Conservation (phyloP, 768 basidiomycete genomes). For the Gyrodon lividus region DNA sequence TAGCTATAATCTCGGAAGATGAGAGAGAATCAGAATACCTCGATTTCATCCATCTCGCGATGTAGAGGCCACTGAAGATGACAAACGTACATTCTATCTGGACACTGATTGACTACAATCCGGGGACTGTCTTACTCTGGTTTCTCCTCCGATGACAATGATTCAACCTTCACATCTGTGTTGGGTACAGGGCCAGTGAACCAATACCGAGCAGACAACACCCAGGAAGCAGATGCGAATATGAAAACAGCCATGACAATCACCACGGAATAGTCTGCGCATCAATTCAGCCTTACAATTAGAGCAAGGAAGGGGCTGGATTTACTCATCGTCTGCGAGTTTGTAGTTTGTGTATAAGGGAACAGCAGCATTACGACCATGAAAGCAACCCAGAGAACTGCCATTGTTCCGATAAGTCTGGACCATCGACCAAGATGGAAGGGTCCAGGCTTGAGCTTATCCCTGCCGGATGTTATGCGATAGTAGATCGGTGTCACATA, state of each 20-base stretch:
- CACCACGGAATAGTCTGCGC: conserved; percentile 24
- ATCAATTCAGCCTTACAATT: neutral
- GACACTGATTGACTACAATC: neutral
- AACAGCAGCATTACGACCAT: conserved; percentile 36
- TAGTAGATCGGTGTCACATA: conserved; percentile 38
- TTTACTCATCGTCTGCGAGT: conserved; percentile 35
- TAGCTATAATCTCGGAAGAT: neutral
- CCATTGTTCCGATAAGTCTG: conserved; percentile 29
- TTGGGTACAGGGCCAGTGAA: conserved; percentile 36
- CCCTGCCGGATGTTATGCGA: conserved; percentile 35
- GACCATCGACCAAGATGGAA: conserved; percentile 35
- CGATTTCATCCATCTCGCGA: neutral
- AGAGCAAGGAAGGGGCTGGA: neutral
- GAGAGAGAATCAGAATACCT: neutral
- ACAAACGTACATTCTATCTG: neutral
- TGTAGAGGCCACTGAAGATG: neutral
- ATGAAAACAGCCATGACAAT: conserved; percentile 33
- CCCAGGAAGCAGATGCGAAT: conserved; percentile 32
- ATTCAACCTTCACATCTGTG: conserved; percentile 11
- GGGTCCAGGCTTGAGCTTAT: conserved; percentile 34
- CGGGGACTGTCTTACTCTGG: neutral
- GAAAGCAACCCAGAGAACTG: conserved; percentile 33
- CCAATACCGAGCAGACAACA: conserved; percentile 35
- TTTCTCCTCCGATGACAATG: conserved; percentile 6
- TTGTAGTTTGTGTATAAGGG: conserved; percentile 24